phyloP scores from a whole-genome alignment of 202 grass and related monocot genomes.

The Hordeum pubiflorum region DNA sequence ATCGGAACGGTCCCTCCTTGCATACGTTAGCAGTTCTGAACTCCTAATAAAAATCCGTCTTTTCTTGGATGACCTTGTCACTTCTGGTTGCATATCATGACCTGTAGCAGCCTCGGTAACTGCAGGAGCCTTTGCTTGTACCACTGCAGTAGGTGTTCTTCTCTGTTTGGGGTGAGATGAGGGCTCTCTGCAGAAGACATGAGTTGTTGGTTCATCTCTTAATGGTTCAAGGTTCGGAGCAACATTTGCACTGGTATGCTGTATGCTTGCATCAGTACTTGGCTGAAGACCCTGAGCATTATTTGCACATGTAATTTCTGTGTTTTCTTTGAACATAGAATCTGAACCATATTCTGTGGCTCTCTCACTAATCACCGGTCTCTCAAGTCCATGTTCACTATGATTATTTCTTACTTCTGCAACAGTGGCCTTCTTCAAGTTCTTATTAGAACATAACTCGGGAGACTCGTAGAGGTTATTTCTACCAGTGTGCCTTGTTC shows the following conservation, averaged over 20 bases:
- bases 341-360: not conserved
- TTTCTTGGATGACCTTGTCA: conserved; percentile 40
- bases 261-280: not conserved
- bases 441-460: conserved; percentile 34
- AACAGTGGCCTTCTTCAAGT: conserved; percentile 10
- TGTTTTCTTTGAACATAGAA: conserved; percentile 24
- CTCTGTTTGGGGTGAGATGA: conserved; percentile 35
- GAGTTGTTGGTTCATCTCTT: conserved; percentile 27
- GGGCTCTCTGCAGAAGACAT: conserved; percentile 8
- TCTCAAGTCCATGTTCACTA: conserved; percentile 12
- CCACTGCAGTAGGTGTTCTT: conserved; percentile 38
- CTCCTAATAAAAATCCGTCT: conserved; percentile 64
- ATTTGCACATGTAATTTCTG: conserved; percentile 14
- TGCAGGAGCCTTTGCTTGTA: conserved; percentile 14
- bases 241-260: not conserved
- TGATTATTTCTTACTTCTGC: conserved; percentile 21
- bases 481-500: conserved; percentile 42
- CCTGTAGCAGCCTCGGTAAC: not conserved
- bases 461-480: conserved; percentile 28
- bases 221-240: conserved; percentile 14
- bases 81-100: conserved; percentile 28
- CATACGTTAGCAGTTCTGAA: conserved; percentile 54
- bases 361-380: not conserved
- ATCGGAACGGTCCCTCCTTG: conserved; percentile 42
- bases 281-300: conserved; percentile 13